A percentile compares a stretch with the other conserved stretches of the same genome.
phyloP scores from a whole-genome alignment of 768 basidiomycete species.

The Hericium alpestre region DNA sequence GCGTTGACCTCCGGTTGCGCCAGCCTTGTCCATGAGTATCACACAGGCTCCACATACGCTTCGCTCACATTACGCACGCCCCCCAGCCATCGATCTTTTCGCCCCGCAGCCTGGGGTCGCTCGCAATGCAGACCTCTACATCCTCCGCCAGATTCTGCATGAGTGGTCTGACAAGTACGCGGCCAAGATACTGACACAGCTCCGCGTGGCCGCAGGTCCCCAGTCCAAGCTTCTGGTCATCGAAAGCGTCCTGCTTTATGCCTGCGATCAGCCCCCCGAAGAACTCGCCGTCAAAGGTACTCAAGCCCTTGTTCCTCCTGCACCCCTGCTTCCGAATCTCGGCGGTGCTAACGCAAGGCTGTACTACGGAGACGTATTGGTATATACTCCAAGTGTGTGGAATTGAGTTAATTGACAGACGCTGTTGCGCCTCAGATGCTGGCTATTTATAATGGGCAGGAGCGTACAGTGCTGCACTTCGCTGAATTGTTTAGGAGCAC shows the following conservation, averaged over 20 bases:
- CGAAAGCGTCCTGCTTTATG: not conserved
- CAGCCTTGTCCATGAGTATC: not conserved
- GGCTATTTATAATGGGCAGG: conserved; percentile 27
- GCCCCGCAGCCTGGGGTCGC: not conserved
- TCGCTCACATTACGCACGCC: not conserved
- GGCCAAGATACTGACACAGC: conserved; percentile 16
- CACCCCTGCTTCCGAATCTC: not conserved
- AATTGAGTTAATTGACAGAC: too few relatives aligned
- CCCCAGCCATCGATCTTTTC: not conserved
- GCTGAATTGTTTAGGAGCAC: conserved; percentile 17
- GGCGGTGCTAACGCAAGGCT: not conserved
- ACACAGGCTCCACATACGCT: not conserved
- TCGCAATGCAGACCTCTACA: conserved; percentile 13
- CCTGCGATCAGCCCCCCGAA: not conserved
- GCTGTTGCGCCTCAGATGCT: conserved; percentile 25
- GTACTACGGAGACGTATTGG: not conserved
- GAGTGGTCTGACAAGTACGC: conserved; percentile 21
- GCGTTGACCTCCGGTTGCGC: not conserved
- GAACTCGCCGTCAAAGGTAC: not conserved
- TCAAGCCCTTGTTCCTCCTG: not conserved
- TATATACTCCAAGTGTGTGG: not conserved
- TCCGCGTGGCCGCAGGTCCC: conserved; percentile 17
- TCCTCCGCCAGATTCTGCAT: conserved; percentile 21
- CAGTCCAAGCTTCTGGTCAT: conserved; percentile 34
- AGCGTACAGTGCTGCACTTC: conserved; percentile 28